Percentiles rank a stretch among this genome's conserved stretches.
Conservation (phyloP, 2,329 filamentous ascomycete species). For the Sclerotinia trifoliorum region DNA sequence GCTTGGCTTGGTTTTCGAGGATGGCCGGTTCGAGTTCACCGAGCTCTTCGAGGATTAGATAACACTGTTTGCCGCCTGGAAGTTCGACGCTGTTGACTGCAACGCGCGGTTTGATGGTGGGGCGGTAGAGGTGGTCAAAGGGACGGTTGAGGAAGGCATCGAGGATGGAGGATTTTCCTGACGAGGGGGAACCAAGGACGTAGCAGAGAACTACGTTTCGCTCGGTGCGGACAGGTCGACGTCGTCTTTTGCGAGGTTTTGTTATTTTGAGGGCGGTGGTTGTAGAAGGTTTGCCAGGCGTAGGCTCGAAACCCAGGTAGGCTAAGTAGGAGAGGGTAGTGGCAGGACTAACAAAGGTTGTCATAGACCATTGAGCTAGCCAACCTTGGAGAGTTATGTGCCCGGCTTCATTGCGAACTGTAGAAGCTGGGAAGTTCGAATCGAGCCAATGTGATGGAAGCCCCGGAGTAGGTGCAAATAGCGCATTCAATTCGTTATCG, state of each 20-base stretch:
- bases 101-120: slow-evolving; percentile 90
- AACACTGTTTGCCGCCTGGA: slow-evolving; percentile 93
- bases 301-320: slow-evolving; percentile 89
- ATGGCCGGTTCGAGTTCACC: slow-evolving; percentile 95
- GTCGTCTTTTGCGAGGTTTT: slow-evolving; percentile 82
- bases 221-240: slow-evolving; percentile 79
- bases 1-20: slow-evolving; percentile 83
- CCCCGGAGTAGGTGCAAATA: slow-evolving; percentile 92
- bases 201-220: slow-evolving; percentile 95
- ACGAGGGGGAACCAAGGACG: slow-evolving; percentile 78
- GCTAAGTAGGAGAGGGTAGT: slow-evolving; percentile 95
- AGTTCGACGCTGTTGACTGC: slow-evolving; percentile 97
- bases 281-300: slow-evolving; percentile 72
- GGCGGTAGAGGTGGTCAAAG: slow-evolving; percentile 79
- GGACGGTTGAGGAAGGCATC: slow-evolving; percentile 89
- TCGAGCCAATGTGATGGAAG: slow-evolving; percentile 85
- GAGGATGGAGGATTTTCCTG: slow-evolving; percentile 87
- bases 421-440: slow-evolving; percentile 86
- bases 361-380: slow-evolving; percentile 99
- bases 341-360: slow-evolving; percentile 92
- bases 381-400: slow-evolving; percentile 96
- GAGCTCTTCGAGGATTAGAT: slow-evolving; percentile 91
- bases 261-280: slow-evolving; percentile 88
- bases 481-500: slow-evolving; percentile 74
- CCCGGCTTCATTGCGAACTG: slow-evolving; percentile 91